A percentile compares a stretch with the other conserved stretches of the same genome.
These are phyloP conservation scores for Ascoidea asiatica DNA, from an alignment of 805 yeast genomes.

Conservation along the genomic window DNA sequence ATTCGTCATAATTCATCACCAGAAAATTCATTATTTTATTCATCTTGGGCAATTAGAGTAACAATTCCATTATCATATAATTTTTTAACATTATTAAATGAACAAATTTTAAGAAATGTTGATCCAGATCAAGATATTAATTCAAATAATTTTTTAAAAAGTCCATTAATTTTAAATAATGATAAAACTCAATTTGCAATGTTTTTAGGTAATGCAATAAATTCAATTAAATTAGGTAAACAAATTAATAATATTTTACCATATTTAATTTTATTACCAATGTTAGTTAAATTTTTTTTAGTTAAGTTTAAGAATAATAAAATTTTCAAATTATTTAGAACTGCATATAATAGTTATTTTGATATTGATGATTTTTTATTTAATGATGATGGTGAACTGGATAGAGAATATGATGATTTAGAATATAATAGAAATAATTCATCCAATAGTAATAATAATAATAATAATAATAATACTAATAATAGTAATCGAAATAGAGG, in stretches of 20 bases:
- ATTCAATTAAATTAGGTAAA: constrained; percentile 61
- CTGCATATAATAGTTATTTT: constrained; percentile 15
- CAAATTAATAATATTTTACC: constrained; percentile 67
- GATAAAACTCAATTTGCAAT: constrained; percentile 41
- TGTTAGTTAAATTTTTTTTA: constrained; percentile 45
- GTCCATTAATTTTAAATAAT: neutral
- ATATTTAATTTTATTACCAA: constrained; percentile 58
- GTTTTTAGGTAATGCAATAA: constrained; percentile 65
- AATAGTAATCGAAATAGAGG: neutral
- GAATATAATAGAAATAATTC: constrained; percentile 1
- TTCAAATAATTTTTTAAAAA: neutral
- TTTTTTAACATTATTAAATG: constrained; percentile 47
- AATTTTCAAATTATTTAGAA: constrained; percentile 14
- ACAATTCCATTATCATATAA: constrained; percentile 76
- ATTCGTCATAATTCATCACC: constrained; percentile 63
- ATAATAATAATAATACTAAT: neutral
- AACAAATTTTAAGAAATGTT: constrained; percentile 5
- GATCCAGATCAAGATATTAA: neutral
- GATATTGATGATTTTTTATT: constrained; percentile 21
- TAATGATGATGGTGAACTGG: constrained; percentile 24
- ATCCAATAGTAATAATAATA: neutral
- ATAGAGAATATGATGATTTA: constrained; percentile 11
- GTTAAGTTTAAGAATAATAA: constrained; percentile 31
- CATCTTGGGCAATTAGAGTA: constrained; percentile 68
- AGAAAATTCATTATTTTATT: constrained; percentile 61